Evolutionary conservation across 2,329 filamentous ascomycete species (phyloP).

Genomic region (Penicillium sp.): DNA sequence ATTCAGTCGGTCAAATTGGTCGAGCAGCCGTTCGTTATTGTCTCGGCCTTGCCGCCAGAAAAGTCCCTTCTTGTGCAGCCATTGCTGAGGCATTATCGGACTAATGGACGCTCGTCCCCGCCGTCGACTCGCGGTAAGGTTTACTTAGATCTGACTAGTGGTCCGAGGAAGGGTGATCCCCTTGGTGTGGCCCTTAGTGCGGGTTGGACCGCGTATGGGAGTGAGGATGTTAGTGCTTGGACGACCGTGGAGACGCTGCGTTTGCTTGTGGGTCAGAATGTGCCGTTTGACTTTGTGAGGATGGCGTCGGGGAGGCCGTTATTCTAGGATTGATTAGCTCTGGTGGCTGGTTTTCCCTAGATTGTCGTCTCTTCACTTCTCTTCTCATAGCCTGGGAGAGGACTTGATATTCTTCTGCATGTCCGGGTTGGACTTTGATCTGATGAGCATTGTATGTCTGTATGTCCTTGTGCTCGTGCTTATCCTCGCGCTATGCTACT

Average conservation of each 20-base stretch:
- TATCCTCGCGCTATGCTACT: background rate
- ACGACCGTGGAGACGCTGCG: constrained; percentile 81
- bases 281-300: constrained; percentile 83
- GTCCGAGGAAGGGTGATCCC: constrained; percentile 69
- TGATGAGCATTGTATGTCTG: background rate
- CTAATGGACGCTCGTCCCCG: constrained; percentile 44
- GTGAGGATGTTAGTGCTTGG: constrained; percentile 79
- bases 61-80: constrained; percentile 79
- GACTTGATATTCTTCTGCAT: no score
- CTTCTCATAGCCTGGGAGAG: background rate
- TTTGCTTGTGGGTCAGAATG: constrained; percentile 80
- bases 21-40: constrained; percentile 78
- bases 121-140: constrained; percentile 61
- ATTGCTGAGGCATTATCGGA: constrained; percentile 71
- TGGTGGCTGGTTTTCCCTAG: no score
- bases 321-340: constrained; percentile 39
- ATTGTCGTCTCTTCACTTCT: background rate
- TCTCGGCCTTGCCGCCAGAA: constrained; percentile 76
- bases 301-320: constrained; percentile 66
- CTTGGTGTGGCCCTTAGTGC: constrained; percentile 70
- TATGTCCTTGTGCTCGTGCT: background rate
- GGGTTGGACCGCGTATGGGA: constrained; percentile 78
- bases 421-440: background rate
- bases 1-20: constrained; percentile 81
- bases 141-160: constrained; percentile 77